A percentile compares a stretch with the other conserved stretches of the same genome.
Conservation (phyloP, 2,329 filamentous ascomycete genomes). For the Aspergillus tubingensis region DNA sequence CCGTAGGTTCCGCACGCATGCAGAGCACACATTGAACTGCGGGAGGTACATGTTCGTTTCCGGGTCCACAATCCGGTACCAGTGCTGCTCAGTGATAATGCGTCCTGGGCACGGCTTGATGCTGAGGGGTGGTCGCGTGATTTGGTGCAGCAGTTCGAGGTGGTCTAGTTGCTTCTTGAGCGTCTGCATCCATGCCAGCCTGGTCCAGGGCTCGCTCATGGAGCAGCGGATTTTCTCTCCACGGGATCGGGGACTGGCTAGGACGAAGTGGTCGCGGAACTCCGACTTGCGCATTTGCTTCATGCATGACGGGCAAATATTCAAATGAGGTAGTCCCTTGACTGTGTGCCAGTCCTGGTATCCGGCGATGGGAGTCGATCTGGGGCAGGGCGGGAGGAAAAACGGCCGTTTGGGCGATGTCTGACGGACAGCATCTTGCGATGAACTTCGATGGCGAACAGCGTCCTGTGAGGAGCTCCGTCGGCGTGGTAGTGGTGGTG, state of each 20-base stretch:
- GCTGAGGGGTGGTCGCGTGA: slow-evolving; percentile 64
- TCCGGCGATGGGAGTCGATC: slow-evolving; percentile 62
- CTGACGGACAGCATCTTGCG: slow-evolving; percentile 17
- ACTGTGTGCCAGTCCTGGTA: slow-evolving; percentile 81
- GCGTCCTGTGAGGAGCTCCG: slow-evolving; percentile 17
- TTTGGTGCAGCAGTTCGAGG: slow-evolving; percentile 67
- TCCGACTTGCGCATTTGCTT: slow-evolving; percentile 68
- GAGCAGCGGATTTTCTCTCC: slow-evolving; percentile 69
- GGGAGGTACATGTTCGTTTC: slow-evolving; percentile 64
- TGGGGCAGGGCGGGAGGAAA: slow-evolving; percentile 67
- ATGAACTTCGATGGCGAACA: slow-evolving; percentile 15
- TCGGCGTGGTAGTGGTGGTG: slow-evolving; percentile 10
- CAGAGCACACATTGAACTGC: slow-evolving; percentile 73
- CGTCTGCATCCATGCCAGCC: slow-evolving; percentile 80
- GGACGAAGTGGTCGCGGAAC: slow-evolving; percentile 68
- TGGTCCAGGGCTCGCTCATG: slow-evolving; percentile 79
- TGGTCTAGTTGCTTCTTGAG: slow-evolving; percentile 68
- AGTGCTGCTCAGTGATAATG: slow-evolving; percentile 60
- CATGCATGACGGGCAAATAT: slow-evolving; percentile 82
- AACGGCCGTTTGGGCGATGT: slow-evolving; percentile 21
- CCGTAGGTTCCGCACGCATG: slow-evolving; percentile 72
- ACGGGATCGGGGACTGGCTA: slow-evolving; percentile 59
- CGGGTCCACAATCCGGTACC: slow-evolving; percentile 75
- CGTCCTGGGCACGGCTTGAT: slow-evolving; percentile 61
- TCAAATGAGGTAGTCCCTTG: slow-evolving; percentile 67